Conservation (phyloP, 78 protist genomes). For the Capsaspora owczarzaki region DNA sequence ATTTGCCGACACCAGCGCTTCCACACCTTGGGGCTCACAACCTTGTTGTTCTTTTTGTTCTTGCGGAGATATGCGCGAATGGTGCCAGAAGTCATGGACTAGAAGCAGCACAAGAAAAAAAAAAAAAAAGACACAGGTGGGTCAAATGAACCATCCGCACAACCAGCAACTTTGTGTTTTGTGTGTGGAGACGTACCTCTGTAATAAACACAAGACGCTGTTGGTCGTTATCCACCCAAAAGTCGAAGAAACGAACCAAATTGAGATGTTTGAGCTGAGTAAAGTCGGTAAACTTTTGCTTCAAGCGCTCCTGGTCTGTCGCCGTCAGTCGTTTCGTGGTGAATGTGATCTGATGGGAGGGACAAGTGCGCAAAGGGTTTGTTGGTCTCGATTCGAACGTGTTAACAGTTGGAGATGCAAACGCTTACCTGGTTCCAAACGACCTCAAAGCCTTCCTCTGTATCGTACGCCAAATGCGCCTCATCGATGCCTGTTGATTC, state of each 20-base stretch:
- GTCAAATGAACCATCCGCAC: neutral
- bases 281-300: neutral
- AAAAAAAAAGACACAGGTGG: neutral
- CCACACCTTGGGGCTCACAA: slow-evolving; percentile 17
- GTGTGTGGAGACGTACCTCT: neutral
- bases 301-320: neutral
- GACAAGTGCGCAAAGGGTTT: neutral
- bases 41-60: neutral
- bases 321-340: neutral
- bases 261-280: neutral
- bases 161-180: neutral
- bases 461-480: slow-evolving; percentile 55
- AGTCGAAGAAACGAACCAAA: neutral
- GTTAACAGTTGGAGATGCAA: no score
- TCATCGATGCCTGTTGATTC: neutral
- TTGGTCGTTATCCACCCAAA: slow-evolving; percentile 1
- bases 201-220: neutral
- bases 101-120: neutral
- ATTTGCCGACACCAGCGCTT: slow-evolving; percentile 67
- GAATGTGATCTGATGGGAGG: neutral
- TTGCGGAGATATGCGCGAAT: neutral
- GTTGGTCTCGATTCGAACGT: neutral
- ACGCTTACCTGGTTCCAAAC: slow-evolving; percentile 68
- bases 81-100: slow-evolving; percentile 3
- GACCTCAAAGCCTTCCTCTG: slow-evolving; percentile 62